Percentiles rank a stretch among this genome's conserved stretches.
Conservation (phyloP, 2,329 filamentous ascomycete genomes). For the Colletotrichum godetiae region DNA sequence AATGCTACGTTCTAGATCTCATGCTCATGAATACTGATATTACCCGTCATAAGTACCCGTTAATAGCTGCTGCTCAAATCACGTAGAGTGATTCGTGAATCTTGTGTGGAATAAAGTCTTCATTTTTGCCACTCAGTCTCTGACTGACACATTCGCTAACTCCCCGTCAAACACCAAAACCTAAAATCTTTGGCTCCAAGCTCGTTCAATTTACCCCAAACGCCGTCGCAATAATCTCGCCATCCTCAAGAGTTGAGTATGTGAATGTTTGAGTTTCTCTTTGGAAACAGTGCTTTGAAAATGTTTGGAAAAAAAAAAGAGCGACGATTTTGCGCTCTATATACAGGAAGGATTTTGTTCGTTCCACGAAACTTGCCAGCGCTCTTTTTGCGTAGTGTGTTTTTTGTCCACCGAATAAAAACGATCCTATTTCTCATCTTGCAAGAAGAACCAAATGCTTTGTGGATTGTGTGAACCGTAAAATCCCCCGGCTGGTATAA, state of each 20-base stretch:
- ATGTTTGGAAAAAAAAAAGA: background rate
- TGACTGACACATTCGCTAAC: background rate
- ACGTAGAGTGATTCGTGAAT: background rate
- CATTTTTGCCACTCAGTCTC: background rate
- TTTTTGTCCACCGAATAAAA: background rate
- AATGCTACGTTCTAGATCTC: background rate
- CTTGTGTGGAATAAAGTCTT: background rate
- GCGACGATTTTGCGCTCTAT: slow-evolving; percentile 3
- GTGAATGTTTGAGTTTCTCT: background rate
- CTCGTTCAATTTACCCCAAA: background rate
- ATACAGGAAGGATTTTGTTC: background rate
- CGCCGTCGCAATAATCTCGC: background rate
- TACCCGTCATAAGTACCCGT: background rate
- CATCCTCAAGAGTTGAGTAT: background rate
- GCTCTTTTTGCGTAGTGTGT: background rate
- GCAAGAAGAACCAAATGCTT: slow-evolving; percentile 11
- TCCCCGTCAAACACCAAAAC: background rate
- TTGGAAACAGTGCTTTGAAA: background rate
- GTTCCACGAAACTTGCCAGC: background rate
- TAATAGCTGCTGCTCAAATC: background rate
- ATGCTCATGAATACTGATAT: background rate
- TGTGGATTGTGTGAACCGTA: slow-evolving; percentile 17
- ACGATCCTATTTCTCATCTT: background rate
- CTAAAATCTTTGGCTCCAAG: background rate
- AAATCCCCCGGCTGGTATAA: slow-evolving; percentile 28